Percentiles rank a stretch among this genome's conserved stretches.
These are phyloP conservation scores for Trichoderma endophyticum DNA, from an alignment of 2,329 filamentous ascomycete genomes.

Conservation along the genomic window DNA sequence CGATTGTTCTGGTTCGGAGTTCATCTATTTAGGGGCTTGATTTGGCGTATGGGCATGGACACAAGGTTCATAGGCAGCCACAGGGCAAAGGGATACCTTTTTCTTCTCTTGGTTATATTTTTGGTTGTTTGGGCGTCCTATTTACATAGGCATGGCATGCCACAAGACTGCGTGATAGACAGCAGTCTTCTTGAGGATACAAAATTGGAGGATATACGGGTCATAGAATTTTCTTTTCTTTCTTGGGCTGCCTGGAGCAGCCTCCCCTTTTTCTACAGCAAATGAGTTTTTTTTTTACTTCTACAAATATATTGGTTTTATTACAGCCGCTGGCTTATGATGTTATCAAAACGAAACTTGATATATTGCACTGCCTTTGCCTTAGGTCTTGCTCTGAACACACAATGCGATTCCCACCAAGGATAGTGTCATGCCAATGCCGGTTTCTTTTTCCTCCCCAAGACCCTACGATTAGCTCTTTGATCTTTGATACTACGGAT, in stretches of 20 bases:
- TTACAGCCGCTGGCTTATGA: neutral
- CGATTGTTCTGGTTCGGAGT: neutral
- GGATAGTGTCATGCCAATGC: conserved; percentile 76
- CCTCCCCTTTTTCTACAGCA: neutral
- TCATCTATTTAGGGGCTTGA: neutral
- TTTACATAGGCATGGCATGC: conserved; percentile 10
- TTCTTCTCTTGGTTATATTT: conserved; percentile 1
- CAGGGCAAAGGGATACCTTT: conserved; percentile 11
- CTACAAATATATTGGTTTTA: neutral
- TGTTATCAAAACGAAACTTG: neutral
- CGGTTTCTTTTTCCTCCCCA: conserved; percentile 60
- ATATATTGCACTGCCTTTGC: neutral
- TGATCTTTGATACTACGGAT: neutral
- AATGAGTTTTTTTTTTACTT: neutral
- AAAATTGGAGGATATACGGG: conserved; percentile 7
- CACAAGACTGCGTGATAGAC: neutral
- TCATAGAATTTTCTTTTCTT: neutral
- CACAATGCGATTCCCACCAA: conserved; percentile 78
- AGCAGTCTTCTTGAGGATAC: conserved; percentile 4
- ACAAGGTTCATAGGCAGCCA: conserved; percentile 6
- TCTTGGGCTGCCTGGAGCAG: conserved; percentile 20
- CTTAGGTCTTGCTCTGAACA: conserved; percentile 62
- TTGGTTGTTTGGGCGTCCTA: neutral
- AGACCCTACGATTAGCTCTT: neutral
- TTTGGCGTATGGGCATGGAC: conserved; percentile 16